Conservation (phyloP, 176 grass and related monocot genomes). For the Hyparrhenia diplandra region DNA sequence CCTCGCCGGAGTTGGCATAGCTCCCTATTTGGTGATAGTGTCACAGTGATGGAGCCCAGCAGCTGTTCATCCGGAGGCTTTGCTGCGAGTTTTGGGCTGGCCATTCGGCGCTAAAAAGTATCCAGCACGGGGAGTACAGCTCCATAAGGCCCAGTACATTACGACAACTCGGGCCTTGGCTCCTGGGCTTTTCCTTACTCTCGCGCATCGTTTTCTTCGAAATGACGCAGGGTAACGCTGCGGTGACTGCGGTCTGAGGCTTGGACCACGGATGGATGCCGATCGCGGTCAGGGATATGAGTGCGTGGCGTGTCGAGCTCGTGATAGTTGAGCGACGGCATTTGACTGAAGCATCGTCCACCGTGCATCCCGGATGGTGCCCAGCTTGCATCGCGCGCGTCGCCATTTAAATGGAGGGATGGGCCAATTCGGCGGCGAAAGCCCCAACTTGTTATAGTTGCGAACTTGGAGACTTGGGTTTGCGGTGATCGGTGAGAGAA, state of each 20-base stretch:
- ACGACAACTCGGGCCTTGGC: neutral
- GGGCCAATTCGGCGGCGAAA: neutral
- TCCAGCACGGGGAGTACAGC: neutral
- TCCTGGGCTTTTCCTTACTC: neutral
- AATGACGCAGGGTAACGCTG: too few relatives aligned
- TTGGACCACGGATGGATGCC: neutral
- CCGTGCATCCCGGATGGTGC: too few relatives aligned
- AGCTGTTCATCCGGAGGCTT: neutral
- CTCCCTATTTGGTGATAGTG: neutral
- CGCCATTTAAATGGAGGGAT: neutral
- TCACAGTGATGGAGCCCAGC: neutral
- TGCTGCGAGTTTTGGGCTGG: neutral
- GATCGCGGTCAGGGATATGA: too few relatives aligned
- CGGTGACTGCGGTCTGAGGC: too few relatives aligned
- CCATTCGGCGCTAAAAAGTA: neutral
- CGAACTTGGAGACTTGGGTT: neutral
- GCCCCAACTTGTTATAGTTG: neutral
- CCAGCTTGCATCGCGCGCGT: neutral
- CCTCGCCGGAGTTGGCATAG: slow-evolving; percentile 1
- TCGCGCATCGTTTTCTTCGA: too few relatives aligned
- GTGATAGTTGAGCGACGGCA: too few relatives aligned
- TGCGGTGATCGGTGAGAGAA: neutral
- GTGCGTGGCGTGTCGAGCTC: too few relatives aligned
- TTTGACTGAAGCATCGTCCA: too few relatives aligned
- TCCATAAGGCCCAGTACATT: neutral